Conservation (phyloP, 257 asterid genomes). For the Primulina tabacum region DNA sequence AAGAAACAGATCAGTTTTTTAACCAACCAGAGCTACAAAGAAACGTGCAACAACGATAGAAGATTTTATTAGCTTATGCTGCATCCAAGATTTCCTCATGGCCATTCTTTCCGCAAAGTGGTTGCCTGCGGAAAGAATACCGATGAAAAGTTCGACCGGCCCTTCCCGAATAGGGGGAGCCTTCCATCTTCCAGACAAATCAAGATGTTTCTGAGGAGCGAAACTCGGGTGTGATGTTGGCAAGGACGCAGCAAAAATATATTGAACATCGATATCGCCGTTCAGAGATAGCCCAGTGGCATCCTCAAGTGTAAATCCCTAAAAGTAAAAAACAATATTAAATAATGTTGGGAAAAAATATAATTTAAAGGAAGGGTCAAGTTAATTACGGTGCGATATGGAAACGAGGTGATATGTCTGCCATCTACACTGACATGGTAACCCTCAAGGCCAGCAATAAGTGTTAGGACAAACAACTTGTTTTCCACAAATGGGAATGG, state of each 20-base stretch:
- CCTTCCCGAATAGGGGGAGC: slow-evolving; percentile 64
- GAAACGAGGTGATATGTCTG: slow-evolving; percentile 89
- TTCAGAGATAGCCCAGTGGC: slow-evolving; percentile 85
- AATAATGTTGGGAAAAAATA: slow-evolving; percentile 4
- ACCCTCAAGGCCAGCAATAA: slow-evolving; percentile 95
- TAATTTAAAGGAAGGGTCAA: slow-evolving; percentile 9
- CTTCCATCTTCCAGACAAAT: slow-evolving; percentile 75
- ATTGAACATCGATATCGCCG: slow-evolving; percentile 76
- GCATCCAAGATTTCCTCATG: slow-evolving; percentile 95
- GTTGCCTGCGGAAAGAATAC: slow-evolving; percentile 92
- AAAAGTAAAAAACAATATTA: slow-evolving; percentile 14
- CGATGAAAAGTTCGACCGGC: slow-evolving; percentile 75
- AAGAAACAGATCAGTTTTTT: slow-evolving; percentile 13
- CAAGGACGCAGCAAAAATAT: slow-evolving; percentile 80
- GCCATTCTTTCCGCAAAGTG: slow-evolving; percentile 99
- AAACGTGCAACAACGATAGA: slow-evolving; percentile 82
- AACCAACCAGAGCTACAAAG: slow-evolving; percentile 86
- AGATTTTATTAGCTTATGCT: slow-evolving; percentile 61
- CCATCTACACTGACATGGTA: slow-evolving; percentile 89
- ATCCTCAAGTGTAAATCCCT: slow-evolving; percentile 96
- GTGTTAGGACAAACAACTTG: slow-evolving; percentile 82
- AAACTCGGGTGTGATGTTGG: slow-evolving; percentile 90
- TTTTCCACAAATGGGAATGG: slow-evolving; percentile 86
- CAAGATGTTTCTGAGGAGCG: slow-evolving; percentile 88
- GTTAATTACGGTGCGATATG: slow-evolving; percentile 79